Base-by-base conservation (phyloP, 768 basidiomycete genomes). In the Serendipita sp. region DNA sequence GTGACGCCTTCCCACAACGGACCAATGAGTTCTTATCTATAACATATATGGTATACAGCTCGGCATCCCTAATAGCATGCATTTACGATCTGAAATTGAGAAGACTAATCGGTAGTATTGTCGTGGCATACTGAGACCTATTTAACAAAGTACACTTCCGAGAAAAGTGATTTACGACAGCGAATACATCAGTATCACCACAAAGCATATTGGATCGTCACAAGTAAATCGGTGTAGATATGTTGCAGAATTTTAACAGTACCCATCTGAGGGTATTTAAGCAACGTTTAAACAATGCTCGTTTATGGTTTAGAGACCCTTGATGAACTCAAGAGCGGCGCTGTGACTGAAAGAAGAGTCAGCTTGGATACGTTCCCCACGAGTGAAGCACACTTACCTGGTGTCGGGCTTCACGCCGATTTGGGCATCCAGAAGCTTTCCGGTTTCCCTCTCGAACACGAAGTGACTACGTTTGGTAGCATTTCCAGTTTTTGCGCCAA, bases 381-480 rank as follows among this genome's bases (percentile, higher is more conserved):
- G 34, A n/a, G 27, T 4, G 37, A n/a, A 60, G n/a, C 13, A 62
- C 18, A 67, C 77, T 63, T 63, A 87, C 90, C 91, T 95, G 64
- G 94, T 89, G 0, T 72, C 84, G 1, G 93, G 89, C 70, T 91
- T 88, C 58, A 95, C 92, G 0, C 91, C 90, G 15, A 90, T 75
- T 70, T 83, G 84, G 76, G 84, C 89, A 15, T 94, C 86, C 2
- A 95, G 74, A 46, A 98, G 77, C 73, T 90, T 90, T 1, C 93
- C 94, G 1, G 69, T 69, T 3, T 91, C 92, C 73, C 89, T 88
- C 68, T 83, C 88, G 69, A 97, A 95, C 68, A 97, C 82, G 73
- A 95, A 96, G 73, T 95, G 92, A 67, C 89, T 92, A 13, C 94
- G 83, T 75, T 89, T 90, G 62, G 90, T 91, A 76, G 83, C 88